Evolutionary conservation across 1,284 basidiomycete species (phyloP).

Genomic region (Ceratobasidium papillatum): DNA sequence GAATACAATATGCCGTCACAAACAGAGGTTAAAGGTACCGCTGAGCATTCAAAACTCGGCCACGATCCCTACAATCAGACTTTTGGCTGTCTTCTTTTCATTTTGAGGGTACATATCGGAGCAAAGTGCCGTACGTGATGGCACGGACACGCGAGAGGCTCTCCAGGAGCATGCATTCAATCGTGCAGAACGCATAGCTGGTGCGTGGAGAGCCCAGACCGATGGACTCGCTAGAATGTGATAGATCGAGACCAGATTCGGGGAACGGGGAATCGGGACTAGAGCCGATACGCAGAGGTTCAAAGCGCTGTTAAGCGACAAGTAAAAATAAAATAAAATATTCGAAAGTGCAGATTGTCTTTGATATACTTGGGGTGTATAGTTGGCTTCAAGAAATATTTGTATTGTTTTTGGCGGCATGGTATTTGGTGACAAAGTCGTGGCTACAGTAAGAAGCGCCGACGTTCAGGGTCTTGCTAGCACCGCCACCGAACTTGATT

Average conservation of each 20-base stretch:
- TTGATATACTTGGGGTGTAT: neutral
- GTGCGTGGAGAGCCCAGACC: conserved; percentile 6
- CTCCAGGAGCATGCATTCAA: neutral
- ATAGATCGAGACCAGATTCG: conserved; percentile 7
- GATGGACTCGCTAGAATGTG: neutral
- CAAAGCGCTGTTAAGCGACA: neutral
- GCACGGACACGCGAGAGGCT: neutral
- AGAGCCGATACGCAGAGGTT: neutral
- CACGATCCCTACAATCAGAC: conserved; percentile 11
- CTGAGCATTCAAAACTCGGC: neutral
- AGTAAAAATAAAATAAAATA: neutral
- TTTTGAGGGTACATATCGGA: conserved; percentile 20
- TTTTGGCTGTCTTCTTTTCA: conserved; percentile 20
- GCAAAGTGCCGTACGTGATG: conserved; percentile 7
- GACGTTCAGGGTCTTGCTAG: neutral
- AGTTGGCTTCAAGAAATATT: neutral
- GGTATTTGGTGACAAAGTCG: neutral
- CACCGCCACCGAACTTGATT: conserved; percentile 34
- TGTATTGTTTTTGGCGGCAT: neutral
- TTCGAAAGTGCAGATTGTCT: neutral
- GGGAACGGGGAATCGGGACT: neutral
- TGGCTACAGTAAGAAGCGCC: neutral
- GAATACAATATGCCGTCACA: neutral
- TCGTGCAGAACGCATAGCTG: neutral
- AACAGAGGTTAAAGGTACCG: neutral